phyloP scores from a whole-genome alignment of 2,329 filamentous ascomycete genomes.

The Fusarium virguliforme region DNA sequence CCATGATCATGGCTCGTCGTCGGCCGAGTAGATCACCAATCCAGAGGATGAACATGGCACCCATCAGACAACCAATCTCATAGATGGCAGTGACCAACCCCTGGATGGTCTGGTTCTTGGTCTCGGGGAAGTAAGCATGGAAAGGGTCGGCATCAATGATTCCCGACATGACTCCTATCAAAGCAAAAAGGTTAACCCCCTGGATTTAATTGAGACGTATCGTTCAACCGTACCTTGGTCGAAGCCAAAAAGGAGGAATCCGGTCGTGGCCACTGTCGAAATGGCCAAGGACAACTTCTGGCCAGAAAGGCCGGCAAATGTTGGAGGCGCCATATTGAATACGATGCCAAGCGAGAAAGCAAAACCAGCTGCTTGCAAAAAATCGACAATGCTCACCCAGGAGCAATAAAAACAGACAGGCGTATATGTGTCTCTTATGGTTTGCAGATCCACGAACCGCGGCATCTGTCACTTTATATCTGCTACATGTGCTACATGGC shows the following conservation, averaged over 20 bases:
- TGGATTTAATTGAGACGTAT: too few relatives aligned
- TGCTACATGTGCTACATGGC: background rate
- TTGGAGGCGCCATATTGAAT: slow-evolving; percentile 66
- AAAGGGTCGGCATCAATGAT: slow-evolving; percentile 68
- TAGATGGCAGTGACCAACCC: slow-evolving; percentile 67
- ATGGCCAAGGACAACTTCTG: slow-evolving; percentile 70
- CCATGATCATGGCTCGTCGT: slow-evolving; percentile 70
- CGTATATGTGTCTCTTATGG: slow-evolving; percentile 12
- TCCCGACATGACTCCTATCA: slow-evolving; percentile 63
- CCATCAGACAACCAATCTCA: slow-evolving; percentile 68
- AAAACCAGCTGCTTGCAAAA: slow-evolving; percentile 43
- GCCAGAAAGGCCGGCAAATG: slow-evolving; percentile 73
- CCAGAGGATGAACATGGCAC: slow-evolving; percentile 65
- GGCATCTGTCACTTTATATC: slow-evolving; percentile 35
- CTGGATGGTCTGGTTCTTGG: slow-evolving; percentile 64
- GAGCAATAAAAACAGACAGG: slow-evolving; percentile 30
- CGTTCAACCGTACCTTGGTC: slow-evolving; percentile 60
- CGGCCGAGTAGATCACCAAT: slow-evolving; percentile 69
- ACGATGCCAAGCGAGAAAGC: slow-evolving; percentile 22
- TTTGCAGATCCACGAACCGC: background rate
- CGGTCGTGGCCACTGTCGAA: slow-evolving; percentile 75
- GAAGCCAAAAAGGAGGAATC: slow-evolving; percentile 74
- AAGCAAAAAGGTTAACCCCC: too few relatives aligned
- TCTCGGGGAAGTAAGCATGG: slow-evolving; percentile 62
- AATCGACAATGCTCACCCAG: slow-evolving; percentile 35